Base-by-base conservation (phyloP, 1,284 basidiomycete genomes). In the Pyrrhoderma noxium region DNA sequence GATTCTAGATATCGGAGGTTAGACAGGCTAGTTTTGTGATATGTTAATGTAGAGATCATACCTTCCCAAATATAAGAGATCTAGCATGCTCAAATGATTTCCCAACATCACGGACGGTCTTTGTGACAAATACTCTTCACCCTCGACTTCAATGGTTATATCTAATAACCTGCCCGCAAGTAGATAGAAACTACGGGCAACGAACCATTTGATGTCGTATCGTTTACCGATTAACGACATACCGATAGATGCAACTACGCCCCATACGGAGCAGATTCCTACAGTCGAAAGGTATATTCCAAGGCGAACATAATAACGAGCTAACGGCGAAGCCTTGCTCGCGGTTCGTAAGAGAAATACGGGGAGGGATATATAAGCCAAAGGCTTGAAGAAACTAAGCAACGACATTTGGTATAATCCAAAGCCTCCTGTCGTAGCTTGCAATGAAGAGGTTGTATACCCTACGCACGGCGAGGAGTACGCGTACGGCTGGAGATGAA, bases 21-120 rank as follows among this genome's bases (percentile, higher is more conserved):
- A 34, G 45, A 36, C 31, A 40, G 19, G 31, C 39, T 41, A 38
- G 21, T 35, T 8, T 7, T n/a, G 45, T 18, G 35, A 11, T 42
- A 43, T 42, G 22, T 48, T 42, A 56, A 47, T 44, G 41, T 45
- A 42, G 8, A 39, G 39, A 31, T 59, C 80, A 67, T 64, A 88
- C 87, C 78, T 80, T 53, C 89, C 94, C 49, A 99, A 73, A 61
- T 85, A 82, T 36, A 93, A 67, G 54, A 96, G 78, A 67, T 95
- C 93, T 50, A 96, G 67, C 78, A 93, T 88, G 60, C 87, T 91
- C 72, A 98, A 96, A 65, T 99, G 96, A 66, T 99, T 99, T 8
- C 81, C 83, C 56, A 98, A 77, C 25, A 95, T 67, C 13, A 99
- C 82, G 1, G 82, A 78, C 19, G 89, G 82, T 45, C 76, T 64